Conservation (phyloP, 73 alveolate species). For the Symbiodinium natans region DNA sequence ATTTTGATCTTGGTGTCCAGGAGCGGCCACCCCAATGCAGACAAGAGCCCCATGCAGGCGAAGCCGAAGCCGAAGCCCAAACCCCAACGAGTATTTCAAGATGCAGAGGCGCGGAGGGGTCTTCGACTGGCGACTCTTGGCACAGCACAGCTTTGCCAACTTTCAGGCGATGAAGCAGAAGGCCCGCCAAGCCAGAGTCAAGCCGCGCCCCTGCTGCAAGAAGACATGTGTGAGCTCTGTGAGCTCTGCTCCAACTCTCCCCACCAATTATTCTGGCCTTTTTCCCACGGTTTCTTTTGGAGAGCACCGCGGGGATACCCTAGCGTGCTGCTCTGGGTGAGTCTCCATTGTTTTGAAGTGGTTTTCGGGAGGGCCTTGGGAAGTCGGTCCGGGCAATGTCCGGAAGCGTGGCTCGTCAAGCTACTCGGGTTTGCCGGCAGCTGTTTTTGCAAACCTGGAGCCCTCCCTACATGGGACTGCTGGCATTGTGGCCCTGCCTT, state of each 20-base stretch:
- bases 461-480: no score
- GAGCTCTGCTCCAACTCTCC: no score
- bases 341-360: no score
- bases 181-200: constrained; percentile 69
- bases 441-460: neutral
- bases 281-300: no score
- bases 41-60: neutral
- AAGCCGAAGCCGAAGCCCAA: constrained; percentile 12
- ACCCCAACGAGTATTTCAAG: constrained; percentile 36
- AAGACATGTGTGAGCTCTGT: neutral
- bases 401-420: no score
- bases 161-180: constrained; percentile 54
- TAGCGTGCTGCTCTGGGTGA: no score
- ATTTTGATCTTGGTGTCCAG: neutral
- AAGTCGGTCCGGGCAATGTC: no score
- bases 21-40: neutral
- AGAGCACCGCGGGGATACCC: no score
- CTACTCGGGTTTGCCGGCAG: no score
- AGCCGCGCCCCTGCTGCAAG: constrained; percentile 23
- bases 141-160: neutral
- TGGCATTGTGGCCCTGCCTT: no score
- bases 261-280: no score
- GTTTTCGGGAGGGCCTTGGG: no score
- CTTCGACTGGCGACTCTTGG: neutral
- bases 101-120: constrained; percentile 78